Evolutionary conservation across 1,139 yeast species (phyloP), one percentile per base, ranked within the genome.

Genomic region (Yamadazyma membranifaciens): DNA sequence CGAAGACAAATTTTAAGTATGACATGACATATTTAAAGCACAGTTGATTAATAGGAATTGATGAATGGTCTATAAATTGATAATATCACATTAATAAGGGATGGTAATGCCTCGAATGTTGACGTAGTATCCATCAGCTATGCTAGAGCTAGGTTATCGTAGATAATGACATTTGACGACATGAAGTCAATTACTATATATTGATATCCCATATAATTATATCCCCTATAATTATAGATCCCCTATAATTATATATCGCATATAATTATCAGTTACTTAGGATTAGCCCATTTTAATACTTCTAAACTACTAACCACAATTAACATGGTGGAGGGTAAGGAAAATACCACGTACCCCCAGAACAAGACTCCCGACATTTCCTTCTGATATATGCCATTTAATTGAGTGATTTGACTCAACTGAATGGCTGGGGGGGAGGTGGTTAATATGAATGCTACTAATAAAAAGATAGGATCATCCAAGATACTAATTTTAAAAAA

Each of bases 291-390:
- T 40, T 81, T 75, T 49, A 85, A 65, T 13, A 83, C 87, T 55
- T 81, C 80, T 49, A 85, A 70, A 48, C 87, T 75, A 15, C 81
- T 60, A 11, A 83, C 88, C 22, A 85, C 92, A 50, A 85, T 82
- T 40, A 75, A 60, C 35, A 85, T 83, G 2, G 92, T 83, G n/a
- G 84, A 78, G 0, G 95, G 95, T 35, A 86, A 69, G 1, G 94
- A 83, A 46, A 86, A 69, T 9, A 86, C 73, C 17, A 79, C 92
- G 52, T 86, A 86, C 6, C 95, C 94, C 87, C 94, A 86, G 54
- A 87, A 86, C 46, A 87, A 69, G n/a, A 86, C 91, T 3, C 89
- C 86, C 0, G 89, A 81, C 92, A 87, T 87, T 58, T 87, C 95
- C 54, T 76, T 74, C 55, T 87, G 92, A 58, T 81, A 86, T 27